A percentile compares a stretch with the other conserved stretches of the same genome.
phyloP scores from a whole-genome alignment of 2,329 filamentous ascomycete species.

The Pseudogymnoascus verrucosus region DNA sequence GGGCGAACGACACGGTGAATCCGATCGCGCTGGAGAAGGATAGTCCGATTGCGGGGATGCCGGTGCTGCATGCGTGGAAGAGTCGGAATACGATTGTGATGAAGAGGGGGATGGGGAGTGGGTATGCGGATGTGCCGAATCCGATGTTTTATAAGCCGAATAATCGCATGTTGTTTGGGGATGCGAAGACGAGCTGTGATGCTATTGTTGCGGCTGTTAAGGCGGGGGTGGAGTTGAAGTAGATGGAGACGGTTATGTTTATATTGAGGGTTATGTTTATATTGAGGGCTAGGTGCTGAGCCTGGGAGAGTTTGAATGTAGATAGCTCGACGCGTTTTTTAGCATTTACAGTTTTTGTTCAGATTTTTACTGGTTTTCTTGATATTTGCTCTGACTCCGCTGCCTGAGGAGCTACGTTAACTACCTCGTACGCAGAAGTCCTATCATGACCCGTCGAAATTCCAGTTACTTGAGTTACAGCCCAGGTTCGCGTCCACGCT shows the following conservation, averaged over 20 bases:
- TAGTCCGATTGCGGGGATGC: constrained; percentile 84
- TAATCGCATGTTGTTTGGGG: constrained; percentile 86
- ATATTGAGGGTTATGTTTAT: not conserved
- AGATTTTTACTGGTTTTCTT: not conserved
- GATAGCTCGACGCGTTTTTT: constrained; percentile 5
- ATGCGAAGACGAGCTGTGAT: constrained; percentile 78
- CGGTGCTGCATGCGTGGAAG: constrained; percentile 88
- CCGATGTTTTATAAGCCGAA: constrained; percentile 91
- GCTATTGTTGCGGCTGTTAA: constrained; percentile 35
- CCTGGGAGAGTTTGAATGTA: not conserved
- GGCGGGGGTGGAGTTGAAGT: constrained; percentile 3
- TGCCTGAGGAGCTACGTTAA: not conserved
- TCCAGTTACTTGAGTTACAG: not conserved
- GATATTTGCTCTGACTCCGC: not conserved
- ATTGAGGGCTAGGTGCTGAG: not conserved
- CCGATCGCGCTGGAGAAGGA: constrained; percentile 79
- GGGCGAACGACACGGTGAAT: constrained; percentile 89
- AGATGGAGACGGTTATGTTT: not conserved
- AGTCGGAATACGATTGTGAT: constrained; percentile 88
- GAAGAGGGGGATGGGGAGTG: constrained; percentile 84
- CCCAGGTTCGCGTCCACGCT: not conserved
- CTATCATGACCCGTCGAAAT: not conserved
- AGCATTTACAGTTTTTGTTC: not conserved
- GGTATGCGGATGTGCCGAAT: constrained; percentile 86
- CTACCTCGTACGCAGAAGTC: not conserved